Base-by-base conservation (phyloP, 2,329 filamentous ascomycete species). In the Colletotrichum echinochloae region DNA sequence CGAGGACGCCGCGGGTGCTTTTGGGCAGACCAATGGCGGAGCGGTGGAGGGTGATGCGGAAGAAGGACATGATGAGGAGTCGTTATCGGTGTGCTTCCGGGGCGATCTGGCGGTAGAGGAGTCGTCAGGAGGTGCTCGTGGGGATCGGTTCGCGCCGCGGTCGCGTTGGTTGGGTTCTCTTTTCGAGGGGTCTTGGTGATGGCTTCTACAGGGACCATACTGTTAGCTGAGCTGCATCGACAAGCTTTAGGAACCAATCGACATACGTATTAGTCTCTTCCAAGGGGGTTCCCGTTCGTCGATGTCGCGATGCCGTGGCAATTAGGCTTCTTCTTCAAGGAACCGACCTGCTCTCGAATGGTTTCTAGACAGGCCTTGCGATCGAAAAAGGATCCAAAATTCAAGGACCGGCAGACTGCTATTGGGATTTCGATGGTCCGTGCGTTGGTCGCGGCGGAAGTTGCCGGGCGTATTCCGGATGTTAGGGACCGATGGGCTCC, bases 11-110 rank as follows among this genome's bases (percentile, higher is more conserved):
- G 79, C 90, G 89, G 71, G 91, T 93, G 78, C 93, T 92, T 77
- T 89, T 83, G 7, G 95, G 95, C 56, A 98, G 90, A 72, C 95
- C 95, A 82, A 98, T 98, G 77, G 92, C 91, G 67, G 92, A 95
- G 79, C 95, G 93, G 83, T 96, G 89, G 67, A 97, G 92, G 59
- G 94, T 97, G 80, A 98, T 94, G 79, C 93, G 92, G 87, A 98
- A 98, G 86, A 89, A 97, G 68, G 90, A 86, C 91, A 94, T 94
- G 71, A 62, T 76, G 44, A 46, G 65, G 23, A 20, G 8, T 26
- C 26, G 54, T 35, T 18, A n/a, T 6, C 11, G 1, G 11, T 1
- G 18, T 26, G 18, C 30, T 49, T n/a, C 12, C 20, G 9, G 11
- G n/a, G 23, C 33, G 37, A 20, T 59, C 46, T 26, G 37, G n/a